These are phyloP conservation scores for Coemansia reversa DNA, from an alignment of 192 early-diverging fungal species.

Conservation along the genomic window DNA sequence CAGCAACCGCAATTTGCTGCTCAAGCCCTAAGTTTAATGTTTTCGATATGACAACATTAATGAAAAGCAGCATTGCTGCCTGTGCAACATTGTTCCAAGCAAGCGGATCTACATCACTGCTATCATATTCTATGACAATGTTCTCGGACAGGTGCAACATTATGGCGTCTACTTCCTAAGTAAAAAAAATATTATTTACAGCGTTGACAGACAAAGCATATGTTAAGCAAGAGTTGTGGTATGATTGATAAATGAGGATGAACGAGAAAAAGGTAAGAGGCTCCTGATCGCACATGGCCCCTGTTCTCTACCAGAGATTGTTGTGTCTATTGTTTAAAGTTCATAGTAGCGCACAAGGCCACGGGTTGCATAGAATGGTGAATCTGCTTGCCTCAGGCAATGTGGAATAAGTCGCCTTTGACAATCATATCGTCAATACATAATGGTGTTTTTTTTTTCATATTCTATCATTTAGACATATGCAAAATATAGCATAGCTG, in stretches of 20 bases:
- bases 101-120: conserved; percentile 14
- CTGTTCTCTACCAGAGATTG: neutral
- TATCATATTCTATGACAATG: neutral
- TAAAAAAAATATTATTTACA: neutral
- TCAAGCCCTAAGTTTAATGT: conserved; percentile 28
- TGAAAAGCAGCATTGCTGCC: conserved; percentile 34
- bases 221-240: neutral
- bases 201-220: neutral
- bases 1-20: conserved; percentile 64
- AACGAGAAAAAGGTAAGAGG: neutral
- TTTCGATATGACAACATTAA: conserved; percentile 35
- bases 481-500: neutral
- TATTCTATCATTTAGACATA: neutral
- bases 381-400: neutral
- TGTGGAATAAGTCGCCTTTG: neutral
- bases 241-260: neutral
- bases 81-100: conserved; percentile 46
- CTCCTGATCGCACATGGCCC: neutral
- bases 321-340: neutral
- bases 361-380: too few species aligned
- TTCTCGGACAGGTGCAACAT: neutral
- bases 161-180: neutral
- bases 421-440: neutral
- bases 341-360: too few species aligned
- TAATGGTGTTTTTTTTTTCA: neutral